phyloP scores from a whole-genome alignment of 148 eudicot species.

The Camellia sinensis region DNA sequence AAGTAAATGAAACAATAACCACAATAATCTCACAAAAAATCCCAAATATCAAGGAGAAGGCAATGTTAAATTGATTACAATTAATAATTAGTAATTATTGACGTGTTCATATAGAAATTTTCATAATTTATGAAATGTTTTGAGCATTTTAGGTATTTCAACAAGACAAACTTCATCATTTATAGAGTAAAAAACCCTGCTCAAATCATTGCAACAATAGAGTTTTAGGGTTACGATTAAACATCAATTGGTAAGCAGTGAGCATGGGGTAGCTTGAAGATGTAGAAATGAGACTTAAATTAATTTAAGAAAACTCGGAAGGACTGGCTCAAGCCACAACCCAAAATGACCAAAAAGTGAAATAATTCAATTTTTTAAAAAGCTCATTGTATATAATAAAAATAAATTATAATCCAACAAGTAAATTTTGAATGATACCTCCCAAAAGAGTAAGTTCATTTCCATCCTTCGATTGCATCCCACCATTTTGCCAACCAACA shows the following conservation, averaged over 20 bases:
- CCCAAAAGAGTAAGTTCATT: constrained; percentile 52
- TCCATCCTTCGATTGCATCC: constrained; percentile 36
- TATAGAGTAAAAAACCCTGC: not conserved
- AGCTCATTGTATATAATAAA: not conserved
- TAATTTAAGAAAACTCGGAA: not conserved
- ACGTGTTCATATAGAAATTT: not conserved
- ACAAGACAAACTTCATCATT: not conserved
- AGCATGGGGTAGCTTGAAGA: not conserved
- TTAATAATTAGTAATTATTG: not conserved
- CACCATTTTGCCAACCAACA: constrained; percentile 55
- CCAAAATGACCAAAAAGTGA: not conserved
- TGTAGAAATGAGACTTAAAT: not conserved
- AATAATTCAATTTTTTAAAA: not conserved
- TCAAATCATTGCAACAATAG: no score
- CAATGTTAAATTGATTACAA: not conserved
- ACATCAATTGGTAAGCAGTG: not conserved
- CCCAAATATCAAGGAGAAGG: not conserved
- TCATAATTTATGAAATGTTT: not conserved
- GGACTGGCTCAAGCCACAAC: not conserved
- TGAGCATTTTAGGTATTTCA: not conserved
- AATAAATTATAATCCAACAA: not conserved
- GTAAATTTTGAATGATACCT: constrained; percentile 31
- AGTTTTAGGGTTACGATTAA: not conserved
- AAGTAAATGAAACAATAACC: not conserved
- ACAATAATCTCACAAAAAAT: not conserved